Conservation (phyloP, 1,284 basidiomycete species). For the Ustilago loliicola region DNA sequence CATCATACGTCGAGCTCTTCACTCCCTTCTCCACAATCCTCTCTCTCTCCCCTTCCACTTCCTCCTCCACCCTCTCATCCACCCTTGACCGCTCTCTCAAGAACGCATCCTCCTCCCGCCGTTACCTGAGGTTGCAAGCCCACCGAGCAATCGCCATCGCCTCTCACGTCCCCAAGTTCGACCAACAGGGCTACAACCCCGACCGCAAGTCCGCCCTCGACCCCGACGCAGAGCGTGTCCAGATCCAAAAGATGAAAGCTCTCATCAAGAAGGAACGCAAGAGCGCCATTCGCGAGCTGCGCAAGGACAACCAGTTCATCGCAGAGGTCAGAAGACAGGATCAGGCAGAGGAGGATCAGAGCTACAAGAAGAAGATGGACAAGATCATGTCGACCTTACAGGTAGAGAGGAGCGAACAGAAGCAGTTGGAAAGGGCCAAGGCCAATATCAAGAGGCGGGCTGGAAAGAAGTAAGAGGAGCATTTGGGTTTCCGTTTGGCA, state of each 20-base stretch:
- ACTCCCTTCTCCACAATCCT: constrained; percentile 54
- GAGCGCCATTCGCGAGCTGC: constrained; percentile 94
- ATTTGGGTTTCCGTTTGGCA: constrained; percentile 5
- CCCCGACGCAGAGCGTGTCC: constrained; percentile 91
- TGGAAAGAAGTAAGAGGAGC: constrained; percentile 42
- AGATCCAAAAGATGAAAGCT: constrained; percentile 84
- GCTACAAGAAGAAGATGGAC: constrained; percentile 74
- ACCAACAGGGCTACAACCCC: constrained; percentile 80
- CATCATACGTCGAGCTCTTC: constrained; percentile 65
- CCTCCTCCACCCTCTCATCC: constrained; percentile 65
- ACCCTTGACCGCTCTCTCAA: constrained; percentile 75
- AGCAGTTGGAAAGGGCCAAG: constrained; percentile 78
- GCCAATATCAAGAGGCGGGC: constrained; percentile 73
- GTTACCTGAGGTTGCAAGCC: constrained; percentile 86
- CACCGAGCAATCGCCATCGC: constrained; percentile 98
- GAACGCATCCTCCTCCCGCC: constrained; percentile 80
- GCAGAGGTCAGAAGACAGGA: constrained; percentile 81
- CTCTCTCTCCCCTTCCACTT: constrained; percentile 35
- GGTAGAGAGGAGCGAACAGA: constrained; percentile 93
- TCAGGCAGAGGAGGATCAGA: constrained; percentile 82
- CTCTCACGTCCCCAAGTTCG: constrained; percentile 93
- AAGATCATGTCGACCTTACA: constrained; percentile 85
- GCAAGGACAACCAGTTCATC: constrained; percentile 94
- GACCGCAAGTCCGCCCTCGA: constrained; percentile 83
- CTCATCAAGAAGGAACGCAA: constrained; percentile 96